These are phyloP conservation scores for Trichosanthes cucumerina DNA, from an alignment of 306 rosid genomes.

Conservation along the genomic window DNA sequence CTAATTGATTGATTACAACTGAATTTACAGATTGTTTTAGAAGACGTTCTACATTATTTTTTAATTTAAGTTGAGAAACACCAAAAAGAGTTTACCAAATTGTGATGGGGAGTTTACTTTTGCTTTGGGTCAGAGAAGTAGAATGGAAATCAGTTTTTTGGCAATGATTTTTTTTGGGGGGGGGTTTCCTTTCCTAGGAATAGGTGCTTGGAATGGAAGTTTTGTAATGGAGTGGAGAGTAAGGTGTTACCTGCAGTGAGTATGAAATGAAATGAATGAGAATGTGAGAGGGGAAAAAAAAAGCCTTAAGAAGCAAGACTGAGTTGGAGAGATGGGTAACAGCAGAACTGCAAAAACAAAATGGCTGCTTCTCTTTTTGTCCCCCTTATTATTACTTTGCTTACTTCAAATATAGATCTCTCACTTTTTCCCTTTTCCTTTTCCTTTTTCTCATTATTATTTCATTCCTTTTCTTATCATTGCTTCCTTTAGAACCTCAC, in stretches of 20 bases:
- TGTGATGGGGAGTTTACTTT: constrained; percentile 15
- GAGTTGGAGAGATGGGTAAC: constrained; percentile 50
- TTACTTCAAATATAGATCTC: constrained; percentile 1
- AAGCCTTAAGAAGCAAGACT: constrained; percentile 54
- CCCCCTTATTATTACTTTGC: constrained; percentile 27
- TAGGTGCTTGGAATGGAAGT: constrained; percentile 62
- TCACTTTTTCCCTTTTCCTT: constrained; percentile 4
- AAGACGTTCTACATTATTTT: not conserved
- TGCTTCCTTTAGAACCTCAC: not conserved
- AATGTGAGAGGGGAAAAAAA: not conserved
- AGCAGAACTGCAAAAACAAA: constrained; percentile 15
- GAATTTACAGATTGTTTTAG: not conserved
- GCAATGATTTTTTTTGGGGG: constrained; percentile 21
- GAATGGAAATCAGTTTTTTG: constrained; percentile 4
- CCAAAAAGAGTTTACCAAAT: not conserved
- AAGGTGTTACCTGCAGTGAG: constrained; percentile 43
- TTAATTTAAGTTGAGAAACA: no score
- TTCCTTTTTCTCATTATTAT: not conserved
- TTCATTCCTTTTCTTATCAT: not conserved
- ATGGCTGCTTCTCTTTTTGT: constrained; percentile 23
- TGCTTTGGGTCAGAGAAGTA: constrained; percentile 14
- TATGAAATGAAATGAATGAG: not conserved
- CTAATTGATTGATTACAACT: constrained; percentile 24
- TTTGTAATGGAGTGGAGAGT: constrained; percentile 45
- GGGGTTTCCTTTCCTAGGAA: constrained; percentile 23